Base-by-base conservation (phyloP, 257 asterid genomes). In the Plantago major region DNA sequence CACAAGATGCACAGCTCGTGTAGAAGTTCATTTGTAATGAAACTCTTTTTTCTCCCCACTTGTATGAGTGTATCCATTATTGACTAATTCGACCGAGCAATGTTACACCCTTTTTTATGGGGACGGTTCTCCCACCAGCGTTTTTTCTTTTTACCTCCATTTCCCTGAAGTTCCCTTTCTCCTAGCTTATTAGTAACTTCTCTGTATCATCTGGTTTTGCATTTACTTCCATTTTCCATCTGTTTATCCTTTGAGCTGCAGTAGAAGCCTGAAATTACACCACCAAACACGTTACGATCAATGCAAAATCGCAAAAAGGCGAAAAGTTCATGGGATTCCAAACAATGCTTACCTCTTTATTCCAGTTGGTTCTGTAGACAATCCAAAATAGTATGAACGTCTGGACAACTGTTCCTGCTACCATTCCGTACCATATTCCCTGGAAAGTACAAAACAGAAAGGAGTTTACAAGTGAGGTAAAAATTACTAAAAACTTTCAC, bases 401-500 rank as follows among this genome's bases (percentile, higher is more conserved):
- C 57, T 86, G 95, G 17, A 74, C 16, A 3, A 71, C 40, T 33
- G 87, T 81, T 57, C 92, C 95, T 0, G 70, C 9, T 1, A 83
- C 73, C 95, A 86, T 83, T 56, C 95, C 95, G 3, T 61, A 63
- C 95, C 95, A 86, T 43, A 83, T 86, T 0, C 92, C 95, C 91
- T 83, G 75, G 46, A 71, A 70, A 50, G 46, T 51, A 45, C 5
- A 11, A 17, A 47, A 17, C 15, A 13, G 14, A 46, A 46, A 15
- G n/a, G 52, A 15, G 4, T 16, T 7, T 48, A 11, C 28, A 49
- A 10, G 13, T 26, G 10, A 0, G 0, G 0, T 55, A 42, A 18
- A 4, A 1, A 2, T 22, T 22, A n/a, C n/a, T n/a, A 22, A 22
- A 22, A 22, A 22, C 26, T 22, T 22, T 22, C 26, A 22, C 26